Conservation (phyloP, 164 flowering plant species). For the Macadamia tetraphylla region DNA sequence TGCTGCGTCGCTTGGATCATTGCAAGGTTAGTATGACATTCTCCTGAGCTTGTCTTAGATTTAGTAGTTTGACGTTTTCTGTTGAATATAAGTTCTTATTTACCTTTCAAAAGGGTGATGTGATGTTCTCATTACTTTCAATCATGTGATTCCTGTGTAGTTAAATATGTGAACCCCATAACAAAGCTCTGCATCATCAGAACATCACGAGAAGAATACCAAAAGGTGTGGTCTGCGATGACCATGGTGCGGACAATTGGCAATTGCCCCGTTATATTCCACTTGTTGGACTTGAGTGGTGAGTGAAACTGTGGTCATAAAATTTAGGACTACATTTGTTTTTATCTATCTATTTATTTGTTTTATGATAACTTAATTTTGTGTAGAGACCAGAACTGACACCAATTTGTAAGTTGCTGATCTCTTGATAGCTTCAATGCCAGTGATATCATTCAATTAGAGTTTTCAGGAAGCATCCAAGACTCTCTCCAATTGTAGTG, state of each 20-base stretch:
- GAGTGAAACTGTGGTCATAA: conserved; percentile 19
- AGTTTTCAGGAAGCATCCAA: background rate
- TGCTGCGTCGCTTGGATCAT: conserved; percentile 68
- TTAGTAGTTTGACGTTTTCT: background rate
- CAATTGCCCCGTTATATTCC: conserved; percentile 63
- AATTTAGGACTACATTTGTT: background rate
- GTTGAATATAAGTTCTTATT: background rate
- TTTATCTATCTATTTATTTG: background rate
- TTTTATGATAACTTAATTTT: background rate
- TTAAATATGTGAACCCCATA: conserved; percentile 81
- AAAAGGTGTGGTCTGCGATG: conserved; percentile 73
- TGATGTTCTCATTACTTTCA: background rate
- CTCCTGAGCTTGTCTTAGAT: too few species aligned
- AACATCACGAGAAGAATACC: conserved; percentile 65
- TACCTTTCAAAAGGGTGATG: background rate
- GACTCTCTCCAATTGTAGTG: background rate
- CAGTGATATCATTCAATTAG: background rate
- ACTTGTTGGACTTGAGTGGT: conserved; percentile 78
- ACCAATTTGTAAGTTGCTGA: too few species aligned
- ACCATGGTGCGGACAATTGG: conserved; percentile 78
- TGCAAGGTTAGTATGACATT: conserved; percentile 44
- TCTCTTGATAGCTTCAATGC: too few species aligned
- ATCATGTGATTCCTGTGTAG: conserved; percentile 29
- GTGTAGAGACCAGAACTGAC: background rate
- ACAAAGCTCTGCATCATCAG: conserved; percentile 79